Conservation (phyloP, 2,329 filamentous ascomycete genomes). For the Penicillium sp. region DNA sequence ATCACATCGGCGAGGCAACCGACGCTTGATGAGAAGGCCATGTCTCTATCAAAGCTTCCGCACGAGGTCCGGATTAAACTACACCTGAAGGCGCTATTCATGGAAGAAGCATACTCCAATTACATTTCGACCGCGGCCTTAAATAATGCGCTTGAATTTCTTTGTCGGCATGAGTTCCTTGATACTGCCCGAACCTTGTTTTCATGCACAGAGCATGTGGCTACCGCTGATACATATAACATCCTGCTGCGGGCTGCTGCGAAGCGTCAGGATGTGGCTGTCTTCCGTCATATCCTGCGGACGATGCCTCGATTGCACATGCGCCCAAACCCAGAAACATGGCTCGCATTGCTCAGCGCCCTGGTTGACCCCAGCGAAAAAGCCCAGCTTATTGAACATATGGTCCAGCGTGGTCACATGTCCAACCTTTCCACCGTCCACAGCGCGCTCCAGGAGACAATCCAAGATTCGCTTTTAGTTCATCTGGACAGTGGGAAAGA, state of each 20-base stretch:
- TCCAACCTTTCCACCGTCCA: conserved; percentile 19
- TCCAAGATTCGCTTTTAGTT: conserved; percentile 26
- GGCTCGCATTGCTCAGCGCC: conserved; percentile 34
- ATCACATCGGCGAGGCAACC: conserved; percentile 24
- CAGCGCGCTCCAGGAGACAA: conserved; percentile 23
- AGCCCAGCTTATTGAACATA: conserved; percentile 23
- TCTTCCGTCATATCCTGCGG: conserved; percentile 33
- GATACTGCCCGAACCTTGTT: conserved; percentile 29
- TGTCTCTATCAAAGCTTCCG: conserved; percentile 1
- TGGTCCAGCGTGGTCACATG: conserved; percentile 29
- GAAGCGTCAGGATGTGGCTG: conserved; percentile 30
- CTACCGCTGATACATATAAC: conserved; percentile 38
- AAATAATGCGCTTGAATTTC: conserved; percentile 34
- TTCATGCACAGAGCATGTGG: conserved; percentile 28
- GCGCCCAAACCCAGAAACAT: conserved; percentile 36
- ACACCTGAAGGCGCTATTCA: conserved; percentile 29
- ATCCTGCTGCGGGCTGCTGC: conserved; percentile 36
- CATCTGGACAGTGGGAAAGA: conserved; percentile 29
- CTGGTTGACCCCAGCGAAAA: conserved; percentile 24
- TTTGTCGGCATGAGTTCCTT: conserved; percentile 29
- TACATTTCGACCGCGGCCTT: conserved; percentile 36
- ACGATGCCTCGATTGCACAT: conserved; percentile 34
- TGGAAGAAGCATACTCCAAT: conserved; percentile 21
- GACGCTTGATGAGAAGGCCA: conserved; percentile 5
- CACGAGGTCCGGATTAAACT: conserved; percentile 14